Evolutionary conservation across 2,329 filamentous ascomycete species (phyloP).

Genomic region (Epichloe hybrida): DNA sequence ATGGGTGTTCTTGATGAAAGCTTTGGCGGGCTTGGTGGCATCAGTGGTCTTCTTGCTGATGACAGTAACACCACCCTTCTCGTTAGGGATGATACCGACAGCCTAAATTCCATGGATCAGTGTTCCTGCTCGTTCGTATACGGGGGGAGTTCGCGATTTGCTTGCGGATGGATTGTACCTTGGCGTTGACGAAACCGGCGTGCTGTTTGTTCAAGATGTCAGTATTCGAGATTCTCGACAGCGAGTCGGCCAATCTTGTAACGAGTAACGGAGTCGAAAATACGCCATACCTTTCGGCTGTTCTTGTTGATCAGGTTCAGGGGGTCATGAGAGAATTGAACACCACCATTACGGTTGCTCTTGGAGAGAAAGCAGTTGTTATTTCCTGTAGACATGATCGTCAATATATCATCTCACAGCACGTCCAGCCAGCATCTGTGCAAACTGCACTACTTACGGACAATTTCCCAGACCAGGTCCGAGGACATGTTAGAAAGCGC

Average conservation of each 20-base stretch:
- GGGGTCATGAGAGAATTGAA: conserved; percentile 86
- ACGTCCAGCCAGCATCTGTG: neutral
- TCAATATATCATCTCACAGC: neutral
- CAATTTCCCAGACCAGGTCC: conserved; percentile 90
- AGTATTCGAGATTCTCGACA: conserved; percentile 14
- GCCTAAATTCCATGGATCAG: conserved; percentile 41
- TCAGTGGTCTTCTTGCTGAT: conserved; percentile 71
- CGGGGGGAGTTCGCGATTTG: neutral
- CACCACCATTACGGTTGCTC: conserved; percentile 64
- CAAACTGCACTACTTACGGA: conserved; percentile 58
- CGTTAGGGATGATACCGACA: conserved; percentile 60
- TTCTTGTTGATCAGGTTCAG: conserved; percentile 88
- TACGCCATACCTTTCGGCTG: conserved; percentile 61
- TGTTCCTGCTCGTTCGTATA: conserved; percentile 1
- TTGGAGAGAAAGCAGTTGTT: conserved; percentile 89
- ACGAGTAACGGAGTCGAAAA: neutral
- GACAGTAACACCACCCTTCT: conserved; percentile 70
- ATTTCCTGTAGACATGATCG: conserved; percentile 41
- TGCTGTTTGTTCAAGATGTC: conserved; percentile 41
- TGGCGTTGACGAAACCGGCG: conserved; percentile 84
- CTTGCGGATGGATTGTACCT: conserved; percentile 43
- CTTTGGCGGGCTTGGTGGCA: conserved; percentile 58
- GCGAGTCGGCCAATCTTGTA: neutral
- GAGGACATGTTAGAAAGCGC: conserved; percentile 62
- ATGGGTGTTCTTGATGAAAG: conserved; percentile 53